Evolutionary conservation across 1,139 yeast species (phyloP).

Genomic region (Candida sp.): DNA sequence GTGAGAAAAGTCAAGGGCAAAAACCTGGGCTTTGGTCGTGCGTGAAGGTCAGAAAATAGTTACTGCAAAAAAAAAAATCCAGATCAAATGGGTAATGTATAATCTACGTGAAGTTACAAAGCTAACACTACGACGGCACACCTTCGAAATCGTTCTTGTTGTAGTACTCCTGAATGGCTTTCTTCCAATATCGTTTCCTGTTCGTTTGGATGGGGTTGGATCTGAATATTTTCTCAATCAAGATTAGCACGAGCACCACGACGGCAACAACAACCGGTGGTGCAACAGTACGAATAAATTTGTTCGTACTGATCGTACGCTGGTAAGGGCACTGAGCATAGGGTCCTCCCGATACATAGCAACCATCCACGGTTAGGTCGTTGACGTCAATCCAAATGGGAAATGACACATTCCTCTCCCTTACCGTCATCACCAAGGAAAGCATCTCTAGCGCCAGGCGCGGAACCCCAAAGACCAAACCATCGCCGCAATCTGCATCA

Average conservation of each 20-base stretch:
- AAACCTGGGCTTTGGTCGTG: neutral
- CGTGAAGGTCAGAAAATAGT: neutral
- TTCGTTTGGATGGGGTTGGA: slow-evolving; percentile 45
- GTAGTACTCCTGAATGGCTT: slow-evolving; percentile 36
- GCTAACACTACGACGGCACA: slow-evolving; percentile 36
- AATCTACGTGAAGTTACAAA: neutral
- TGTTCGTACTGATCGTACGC: slow-evolving; percentile 53
- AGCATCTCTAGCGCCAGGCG: slow-evolving; percentile 42
- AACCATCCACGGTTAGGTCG: slow-evolving; percentile 70
- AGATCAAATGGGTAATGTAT: neutral
- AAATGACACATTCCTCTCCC: slow-evolving; percentile 18
- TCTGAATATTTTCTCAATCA: slow-evolving; percentile 37
- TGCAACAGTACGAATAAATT: slow-evolving; percentile 66
- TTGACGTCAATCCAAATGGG: slow-evolving; percentile 86
- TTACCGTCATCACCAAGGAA: slow-evolving; percentile 30
- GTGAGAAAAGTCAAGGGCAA: neutral
- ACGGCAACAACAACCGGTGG: slow-evolving; percentile 67
- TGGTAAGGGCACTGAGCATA: slow-evolving; percentile 81
- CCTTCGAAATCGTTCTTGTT: slow-evolving; percentile 48
- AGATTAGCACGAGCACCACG: slow-evolving; percentile 46
- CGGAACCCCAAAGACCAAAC: slow-evolving; percentile 70
- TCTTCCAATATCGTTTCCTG: slow-evolving; percentile 46
- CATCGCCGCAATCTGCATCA: slow-evolving; percentile 43
- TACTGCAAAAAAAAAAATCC: neutral
- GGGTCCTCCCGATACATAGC: slow-evolving; percentile 92